These are phyloP conservation scores for Zoysia matrella DNA, from an alignment of 202 grass and related monocot species.

Conservation along the genomic window DNA sequence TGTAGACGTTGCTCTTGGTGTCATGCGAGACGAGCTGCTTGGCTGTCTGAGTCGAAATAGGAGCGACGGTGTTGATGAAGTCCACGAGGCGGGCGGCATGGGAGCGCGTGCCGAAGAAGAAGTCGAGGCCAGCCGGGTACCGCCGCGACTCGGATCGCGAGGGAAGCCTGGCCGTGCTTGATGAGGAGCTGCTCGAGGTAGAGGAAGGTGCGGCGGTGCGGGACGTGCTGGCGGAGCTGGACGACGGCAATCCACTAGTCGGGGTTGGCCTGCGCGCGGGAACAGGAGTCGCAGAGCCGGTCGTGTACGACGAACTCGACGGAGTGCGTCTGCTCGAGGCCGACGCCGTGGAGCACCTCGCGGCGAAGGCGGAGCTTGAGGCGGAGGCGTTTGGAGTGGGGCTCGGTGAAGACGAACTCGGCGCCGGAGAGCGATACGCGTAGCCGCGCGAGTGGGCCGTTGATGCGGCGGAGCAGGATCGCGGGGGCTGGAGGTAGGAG, in stretches of 20 bases:
- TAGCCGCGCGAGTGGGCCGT: constrained; percentile 64
- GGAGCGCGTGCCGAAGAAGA: constrained; percentile 82
- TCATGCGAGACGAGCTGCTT: constrained; percentile 95
- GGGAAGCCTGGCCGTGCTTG: constrained; percentile 73
- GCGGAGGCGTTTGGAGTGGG: constrained; percentile 95
- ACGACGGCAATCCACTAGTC: constrained; percentile 88
- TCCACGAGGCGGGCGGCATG: constrained; percentile 79
- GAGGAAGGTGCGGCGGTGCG: constrained; percentile 89
- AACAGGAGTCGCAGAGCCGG: constrained; percentile 71
- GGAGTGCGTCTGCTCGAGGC: constrained; percentile 81
- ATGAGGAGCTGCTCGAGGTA: constrained; percentile 93
- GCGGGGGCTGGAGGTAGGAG: constrained; percentile 87
- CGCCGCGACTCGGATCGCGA: constrained; percentile 63
- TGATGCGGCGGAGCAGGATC: constrained; percentile 85
- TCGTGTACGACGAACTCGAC: constrained; percentile 90
- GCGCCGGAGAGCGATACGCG: constrained; percentile 74
- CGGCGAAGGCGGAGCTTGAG: constrained; percentile 83
- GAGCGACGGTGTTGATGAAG: constrained; percentile 72
- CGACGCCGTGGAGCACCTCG: constrained; percentile 73
- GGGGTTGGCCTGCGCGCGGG: constrained; percentile 80
- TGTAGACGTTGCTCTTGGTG: constrained; percentile 72
- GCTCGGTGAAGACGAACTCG: constrained; percentile 94
- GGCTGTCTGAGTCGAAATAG: constrained; percentile 59
- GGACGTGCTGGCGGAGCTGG: constrained; percentile 89
- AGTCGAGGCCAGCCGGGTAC: constrained; percentile 67